Conservation (phyloP, 805 yeast genomes). For the Yamadazyma insecticola region DNA sequence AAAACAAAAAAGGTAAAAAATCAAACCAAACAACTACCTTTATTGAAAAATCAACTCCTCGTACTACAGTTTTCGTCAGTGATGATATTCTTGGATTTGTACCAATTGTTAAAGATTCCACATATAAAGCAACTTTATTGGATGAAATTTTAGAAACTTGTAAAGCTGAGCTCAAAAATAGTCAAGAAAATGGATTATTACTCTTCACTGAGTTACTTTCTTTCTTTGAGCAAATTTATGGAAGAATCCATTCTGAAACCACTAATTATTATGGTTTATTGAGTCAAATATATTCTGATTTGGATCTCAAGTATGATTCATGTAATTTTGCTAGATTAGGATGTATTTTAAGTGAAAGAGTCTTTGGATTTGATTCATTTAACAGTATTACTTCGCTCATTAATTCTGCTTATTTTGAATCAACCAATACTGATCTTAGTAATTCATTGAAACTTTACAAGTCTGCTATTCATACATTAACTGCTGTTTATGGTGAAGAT, state of each 20-base stretch:
- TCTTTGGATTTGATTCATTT: slow-evolving; percentile 72
- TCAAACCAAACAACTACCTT: slow-evolving; percentile 11
- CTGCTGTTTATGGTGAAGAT: slow-evolving; percentile 49
- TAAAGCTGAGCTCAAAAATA: slow-evolving; percentile 35
- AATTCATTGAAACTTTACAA: slow-evolving; percentile 60
- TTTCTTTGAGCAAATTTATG: slow-evolving; percentile 79
- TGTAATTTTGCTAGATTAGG: slow-evolving; percentile 64
- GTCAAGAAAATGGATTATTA: slow-evolving; percentile 53
- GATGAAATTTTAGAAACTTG: slow-evolving; percentile 76
- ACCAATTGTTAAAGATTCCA: slow-evolving; percentile 73
- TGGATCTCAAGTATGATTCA: slow-evolving; percentile 55
- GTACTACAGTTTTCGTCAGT: slow-evolving; percentile 45
- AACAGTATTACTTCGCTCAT: slow-evolving; percentile 69
- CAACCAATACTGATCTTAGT: slow-evolving; percentile 49
- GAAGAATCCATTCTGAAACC: slow-evolving; percentile 73
- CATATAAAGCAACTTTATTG: slow-evolving; percentile 60
- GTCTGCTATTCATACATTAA: slow-evolving; percentile 58
- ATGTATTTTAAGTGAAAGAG: slow-evolving; percentile 70
- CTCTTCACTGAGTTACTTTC: slow-evolving; percentile 65
- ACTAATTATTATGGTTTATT: slow-evolving; percentile 64
- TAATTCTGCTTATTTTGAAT: slow-evolving; percentile 72
- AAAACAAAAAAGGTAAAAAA: slow-evolving; percentile 27
- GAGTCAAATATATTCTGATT: slow-evolving; percentile 62
- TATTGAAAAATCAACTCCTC: slow-evolving; percentile 11
- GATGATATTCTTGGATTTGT: slow-evolving; percentile 65